Conservation (phyloP, 306 rosid species). For the Cicer judaicum region DNA sequence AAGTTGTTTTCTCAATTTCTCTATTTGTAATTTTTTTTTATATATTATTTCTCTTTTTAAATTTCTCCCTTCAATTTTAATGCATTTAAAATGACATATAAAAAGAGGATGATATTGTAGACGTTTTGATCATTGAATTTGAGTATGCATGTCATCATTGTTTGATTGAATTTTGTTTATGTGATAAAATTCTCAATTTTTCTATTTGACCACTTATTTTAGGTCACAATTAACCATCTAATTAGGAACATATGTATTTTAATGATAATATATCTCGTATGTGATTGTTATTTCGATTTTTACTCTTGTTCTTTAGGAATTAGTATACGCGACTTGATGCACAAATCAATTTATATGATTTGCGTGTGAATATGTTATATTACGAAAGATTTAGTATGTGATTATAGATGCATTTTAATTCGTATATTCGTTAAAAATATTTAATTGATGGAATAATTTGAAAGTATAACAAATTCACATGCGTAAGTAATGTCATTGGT, state of each 20-base stretch:
- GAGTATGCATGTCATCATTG: slow-evolving; percentile 42
- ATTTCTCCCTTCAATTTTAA: neutral
- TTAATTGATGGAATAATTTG: neutral
- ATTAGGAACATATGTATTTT: slow-evolving; percentile 18
- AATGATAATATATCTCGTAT: neutral
- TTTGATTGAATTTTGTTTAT: slow-evolving; percentile 39
- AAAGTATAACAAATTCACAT: too few relatives aligned
- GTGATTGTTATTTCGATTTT: slow-evolving; percentile 1
- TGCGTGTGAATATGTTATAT: slow-evolving; percentile 36
- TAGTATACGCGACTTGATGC: slow-evolving; percentile 7
- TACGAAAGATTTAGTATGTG: slow-evolving; percentile 10
- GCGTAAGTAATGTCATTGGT: too few relatives aligned
- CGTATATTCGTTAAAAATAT: neutral
- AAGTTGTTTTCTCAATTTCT: slow-evolving; percentile 39
- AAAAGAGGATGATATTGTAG: neutral
- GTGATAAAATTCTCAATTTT: slow-evolving; percentile 4
- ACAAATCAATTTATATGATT: slow-evolving; percentile 21
- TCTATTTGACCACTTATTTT: neutral
- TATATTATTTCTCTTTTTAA: neutral
- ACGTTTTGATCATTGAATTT: slow-evolving; percentile 31
- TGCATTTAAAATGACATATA: neutral
- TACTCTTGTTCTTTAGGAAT: slow-evolving; percentile 17
- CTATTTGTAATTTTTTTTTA: neutral
- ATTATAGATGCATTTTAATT: slow-evolving; percentile 32
- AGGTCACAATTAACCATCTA: slow-evolving; percentile 39